Evolutionary conservation across 1,284 basidiomycete species (phyloP).

Genomic region (Ganoderma leucocontextum): DNA sequence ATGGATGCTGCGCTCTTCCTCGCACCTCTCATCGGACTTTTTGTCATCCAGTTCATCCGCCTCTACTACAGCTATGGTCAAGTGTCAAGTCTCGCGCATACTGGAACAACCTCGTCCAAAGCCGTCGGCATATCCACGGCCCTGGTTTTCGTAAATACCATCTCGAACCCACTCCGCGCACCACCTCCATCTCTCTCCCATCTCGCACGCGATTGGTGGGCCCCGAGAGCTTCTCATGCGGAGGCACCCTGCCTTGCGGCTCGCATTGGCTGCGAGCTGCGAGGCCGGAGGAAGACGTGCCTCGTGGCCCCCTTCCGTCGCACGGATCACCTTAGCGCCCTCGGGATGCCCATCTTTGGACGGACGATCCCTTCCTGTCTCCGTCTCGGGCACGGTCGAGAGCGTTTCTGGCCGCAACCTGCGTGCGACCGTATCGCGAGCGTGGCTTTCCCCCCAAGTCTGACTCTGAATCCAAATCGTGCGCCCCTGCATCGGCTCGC

Average conservation of each 20-base stretch:
- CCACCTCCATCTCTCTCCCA: slow-evolving; percentile 4
- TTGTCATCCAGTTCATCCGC: not conserved
- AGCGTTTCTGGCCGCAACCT: slow-evolving; percentile 5
- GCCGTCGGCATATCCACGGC: not conserved
- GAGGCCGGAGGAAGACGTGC: slow-evolving; percentile 3
- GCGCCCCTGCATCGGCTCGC: not conserved
- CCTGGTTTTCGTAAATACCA: not conserved
- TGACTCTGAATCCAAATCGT: slow-evolving; percentile 8
- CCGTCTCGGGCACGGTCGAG: not conserved
- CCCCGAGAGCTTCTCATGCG: not conserved
- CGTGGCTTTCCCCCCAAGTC: not conserved
- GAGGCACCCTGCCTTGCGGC: not conserved
- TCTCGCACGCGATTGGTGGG: slow-evolving; percentile 10
- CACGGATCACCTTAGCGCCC: slow-evolving; percentile 9
- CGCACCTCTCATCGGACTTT: not conserved
- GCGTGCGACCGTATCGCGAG: not conserved
- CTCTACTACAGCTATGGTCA: not conserved
- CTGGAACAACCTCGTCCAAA: not conserved
- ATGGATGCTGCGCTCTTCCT: not conserved
- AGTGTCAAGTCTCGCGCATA: not conserved
- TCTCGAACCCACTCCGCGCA: not conserved
- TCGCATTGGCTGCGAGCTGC: slow-evolving; percentile 3
- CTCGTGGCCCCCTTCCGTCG: slow-evolving; percentile 7
- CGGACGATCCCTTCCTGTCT: slow-evolving; percentile 6
- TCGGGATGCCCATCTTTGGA: slow-evolving; percentile 5